phyloP scores from a whole-genome alignment of 106 monocot genomes.

The Dactylorhiza incarnata region DNA sequence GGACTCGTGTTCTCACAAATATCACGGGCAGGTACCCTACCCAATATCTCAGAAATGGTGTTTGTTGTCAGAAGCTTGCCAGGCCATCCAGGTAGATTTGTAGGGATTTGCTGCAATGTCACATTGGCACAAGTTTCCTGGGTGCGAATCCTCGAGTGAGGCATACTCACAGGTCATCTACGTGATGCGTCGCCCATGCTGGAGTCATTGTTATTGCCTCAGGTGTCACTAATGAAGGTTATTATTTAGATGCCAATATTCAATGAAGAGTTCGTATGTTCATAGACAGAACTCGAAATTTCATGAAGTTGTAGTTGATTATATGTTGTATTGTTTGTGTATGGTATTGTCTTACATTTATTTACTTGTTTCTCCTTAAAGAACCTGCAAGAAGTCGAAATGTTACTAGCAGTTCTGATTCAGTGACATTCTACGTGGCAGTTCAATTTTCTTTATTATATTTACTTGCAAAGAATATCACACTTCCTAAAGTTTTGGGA shows the following conservation, averaged over 20 bases:
- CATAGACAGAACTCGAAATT: background rate
- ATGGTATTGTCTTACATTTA: background rate
- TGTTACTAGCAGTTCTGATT: background rate
- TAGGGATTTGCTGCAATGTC: no score
- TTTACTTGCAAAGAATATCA: background rate
- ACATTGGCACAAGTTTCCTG: no score
- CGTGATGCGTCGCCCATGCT: no score
- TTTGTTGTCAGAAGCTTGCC: no score
- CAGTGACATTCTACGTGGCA: background rate
- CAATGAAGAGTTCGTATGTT: background rate
- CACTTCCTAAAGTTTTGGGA: background rate
- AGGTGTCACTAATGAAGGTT: background rate
- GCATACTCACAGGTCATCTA: no score
- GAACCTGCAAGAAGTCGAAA: background rate
- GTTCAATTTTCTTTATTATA: background rate
- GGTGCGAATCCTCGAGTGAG: no score
- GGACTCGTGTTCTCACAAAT: no score
- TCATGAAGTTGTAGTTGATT: background rate
- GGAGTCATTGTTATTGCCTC: no score
- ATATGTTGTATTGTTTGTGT: background rate
- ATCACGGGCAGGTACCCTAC: no score
- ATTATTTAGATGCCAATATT: background rate
- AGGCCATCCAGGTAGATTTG: no score
- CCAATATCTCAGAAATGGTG: no score
- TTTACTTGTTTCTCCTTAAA: background rate